These are phyloP conservation scores for Xerocomellus chrysenteron DNA, from an alignment of 768 basidiomycete species.

Conservation along the genomic window DNA sequence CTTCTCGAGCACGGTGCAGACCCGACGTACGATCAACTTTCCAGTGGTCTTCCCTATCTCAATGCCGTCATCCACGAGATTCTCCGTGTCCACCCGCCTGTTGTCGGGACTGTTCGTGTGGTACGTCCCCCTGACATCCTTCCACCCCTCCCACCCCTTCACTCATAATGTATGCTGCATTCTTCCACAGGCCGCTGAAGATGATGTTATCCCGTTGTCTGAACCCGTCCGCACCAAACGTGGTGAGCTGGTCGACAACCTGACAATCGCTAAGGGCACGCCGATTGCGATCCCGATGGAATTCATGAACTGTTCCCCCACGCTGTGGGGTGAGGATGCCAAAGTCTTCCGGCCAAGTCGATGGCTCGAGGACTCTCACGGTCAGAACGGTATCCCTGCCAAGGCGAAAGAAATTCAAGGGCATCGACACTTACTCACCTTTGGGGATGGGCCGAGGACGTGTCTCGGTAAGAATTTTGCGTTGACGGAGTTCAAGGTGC, in stretches of 20 bases:
- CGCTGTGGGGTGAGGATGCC: constrained; percentile 60
- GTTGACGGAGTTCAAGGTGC: constrained; percentile 33
- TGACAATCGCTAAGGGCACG: constrained; percentile 50
- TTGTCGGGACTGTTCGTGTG: background rate
- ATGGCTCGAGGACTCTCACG: constrained; percentile 45
- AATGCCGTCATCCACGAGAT: constrained; percentile 49
- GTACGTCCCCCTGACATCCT: background rate
- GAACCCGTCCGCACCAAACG: constrained; percentile 43
- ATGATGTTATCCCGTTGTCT: constrained; percentile 58
- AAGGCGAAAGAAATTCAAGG: constrained; percentile 44
- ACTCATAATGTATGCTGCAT: background rate
- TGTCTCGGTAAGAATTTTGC: constrained; percentile 53
- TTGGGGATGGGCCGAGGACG: constrained; percentile 48
- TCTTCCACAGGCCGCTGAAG: constrained; percentile 40
- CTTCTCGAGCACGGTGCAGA: constrained; percentile 44
- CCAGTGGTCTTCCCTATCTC: constrained; percentile 32
- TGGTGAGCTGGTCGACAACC: constrained; percentile 36
- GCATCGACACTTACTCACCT: constrained; percentile 48
- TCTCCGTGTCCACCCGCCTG: constrained; percentile 40
- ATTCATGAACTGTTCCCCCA: constrained; percentile 47
- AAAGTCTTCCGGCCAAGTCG: constrained; percentile 59
- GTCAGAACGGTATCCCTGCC: constrained; percentile 15
- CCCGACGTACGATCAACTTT: constrained; percentile 17
- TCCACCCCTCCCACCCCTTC: constrained; percentile 38
- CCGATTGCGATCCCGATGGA: constrained; percentile 42